Base-by-base conservation (phyloP, 192 early-diverging fungal species). In the Coemansia umbellata region DNA sequence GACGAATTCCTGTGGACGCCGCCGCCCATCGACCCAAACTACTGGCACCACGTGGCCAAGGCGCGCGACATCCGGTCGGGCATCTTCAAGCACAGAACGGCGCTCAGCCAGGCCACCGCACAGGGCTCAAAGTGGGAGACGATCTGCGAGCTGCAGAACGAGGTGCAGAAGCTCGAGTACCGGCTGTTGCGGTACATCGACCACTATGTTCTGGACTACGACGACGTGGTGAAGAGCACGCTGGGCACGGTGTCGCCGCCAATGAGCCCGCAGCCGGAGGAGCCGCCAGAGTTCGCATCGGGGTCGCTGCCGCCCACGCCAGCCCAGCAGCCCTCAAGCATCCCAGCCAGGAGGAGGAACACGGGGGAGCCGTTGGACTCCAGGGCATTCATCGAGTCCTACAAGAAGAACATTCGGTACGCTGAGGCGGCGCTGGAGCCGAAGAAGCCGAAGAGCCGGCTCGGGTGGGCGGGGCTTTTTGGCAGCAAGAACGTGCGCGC, bases 31-130 rank as follows among this genome's bases (percentile, higher is more conserved):
- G 73, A 76, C 45, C 62, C 66, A 4, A 57, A 55, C 15, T 76
- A 76, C 58, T 76, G 73, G 73, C 50, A 51, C 10, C 63, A 76
- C 47, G 54, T 76, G 17, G 53, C 57, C 22, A 64, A 60, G 47
- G 73, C 73, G 27, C 73, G 62, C 40, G 58, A 53, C 49, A 58
- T 76, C 22, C 57, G 66, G 7, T 50, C 47, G 13, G 52, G 35
- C 17, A 47, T 76, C 7, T 11, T 50, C 3, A 50, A 56, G 24
- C 33, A 65, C 42, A 60, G 55, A 23, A 31, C 37, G 19, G 26
- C 35, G 13, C 58, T 69, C n/a, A n/a, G n/a, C n/a, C n/a, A n/a
- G n/a, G n/a, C n/a, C n/a, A n/a, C n/a, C n/a, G n/a, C n/a, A n/a
- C n/a, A n/a, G n/a, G n/a, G n/a, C n/a, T n/a, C n/a, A n/a, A n/a